Evolutionary conservation across 306 rosid species (phyloP), one percentile per base, ranked within the genome.

Genomic region (Crataegus laevigata): DNA sequence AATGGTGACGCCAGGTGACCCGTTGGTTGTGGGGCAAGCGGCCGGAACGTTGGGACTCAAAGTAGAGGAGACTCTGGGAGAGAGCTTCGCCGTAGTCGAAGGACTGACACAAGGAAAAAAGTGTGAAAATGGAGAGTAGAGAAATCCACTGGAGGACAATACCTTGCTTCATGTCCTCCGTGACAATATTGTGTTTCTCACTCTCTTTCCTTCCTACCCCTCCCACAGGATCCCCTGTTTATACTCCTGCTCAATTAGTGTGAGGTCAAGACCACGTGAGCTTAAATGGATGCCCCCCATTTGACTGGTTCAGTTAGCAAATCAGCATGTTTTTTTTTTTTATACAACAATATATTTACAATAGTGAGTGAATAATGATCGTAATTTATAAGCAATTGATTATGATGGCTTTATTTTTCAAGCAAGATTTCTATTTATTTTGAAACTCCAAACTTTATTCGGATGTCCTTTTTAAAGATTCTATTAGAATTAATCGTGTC

Each of bases 1-100:
- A 93, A 70, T 91, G 91, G 86, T 84, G 83, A 71, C 96, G 96
- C 98, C 98, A 93, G 54, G 82, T 47, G 85, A 81, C 85, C 81
- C 96, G 81, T 76, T 93, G 96, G 77, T 82, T 90, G 89, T 91
- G 38, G 45, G 98, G 98, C 24, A 93, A 65, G 80, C 79, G 93
- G 34, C 96, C 98, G 1, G 98, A 93, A 64, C 98, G 96, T 25
- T 93, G 98, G 6, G 96, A 72, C 70, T 93, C 98, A 4, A 93
- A 91, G 88, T 89, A 93, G 82, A 93, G 91, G 64, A 93, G 89
- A 72, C 86, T 84, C 42, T 85, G 83, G 42, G 96, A 88, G 69
- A 93, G 85, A 69, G 97, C 96, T 69, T 85, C 82, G 26, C 86
- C 55, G 34, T 88, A 87, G 79, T 88, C 58, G 85, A 83, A 85